Evolutionary conservation across 495 filamentous ascomycete species (phyloP).

Genomic region (Neurospora pannonica): DNA sequence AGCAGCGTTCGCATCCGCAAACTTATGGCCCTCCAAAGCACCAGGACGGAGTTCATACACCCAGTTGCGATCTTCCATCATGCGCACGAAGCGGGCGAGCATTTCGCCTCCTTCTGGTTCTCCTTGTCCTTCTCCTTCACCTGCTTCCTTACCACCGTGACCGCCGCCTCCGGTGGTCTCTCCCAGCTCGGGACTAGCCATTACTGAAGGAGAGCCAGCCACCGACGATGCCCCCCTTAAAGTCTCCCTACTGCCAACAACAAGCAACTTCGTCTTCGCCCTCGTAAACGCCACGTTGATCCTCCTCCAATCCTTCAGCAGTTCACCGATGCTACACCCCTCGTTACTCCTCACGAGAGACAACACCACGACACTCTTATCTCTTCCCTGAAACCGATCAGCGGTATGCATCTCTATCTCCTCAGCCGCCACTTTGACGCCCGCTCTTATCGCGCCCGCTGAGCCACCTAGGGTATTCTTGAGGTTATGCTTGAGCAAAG

Average conservation of each 20-base stretch:
- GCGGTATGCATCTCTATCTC: conserved; percentile 87
- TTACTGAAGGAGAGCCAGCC: background rate
- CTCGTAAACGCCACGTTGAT: conserved; percentile 95
- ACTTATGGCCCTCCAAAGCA: conserved; percentile 59
- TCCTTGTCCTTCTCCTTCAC: conserved; percentile 24
- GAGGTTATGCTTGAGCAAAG: conserved; percentile 37
- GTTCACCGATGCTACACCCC: conserved; percentile 67
- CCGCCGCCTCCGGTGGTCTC: too few relatives aligned
- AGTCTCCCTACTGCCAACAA: conserved; percentile 72
- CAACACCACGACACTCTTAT: conserved; percentile 86
- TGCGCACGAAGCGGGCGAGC: conserved; percentile 58
- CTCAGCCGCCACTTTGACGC: conserved; percentile 9
- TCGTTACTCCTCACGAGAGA: conserved; percentile 81
- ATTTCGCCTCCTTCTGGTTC: conserved; percentile 40
- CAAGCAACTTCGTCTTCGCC: conserved; percentile 79
- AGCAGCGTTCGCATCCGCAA: conserved; percentile 38
- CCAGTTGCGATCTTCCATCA: conserved; percentile 70
- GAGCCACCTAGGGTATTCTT: conserved; percentile 12
- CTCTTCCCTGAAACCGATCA: conserved; percentile 90
- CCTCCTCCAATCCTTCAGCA: conserved; percentile 82
- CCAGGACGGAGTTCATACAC: conserved; percentile 56
- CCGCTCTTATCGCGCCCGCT: background rate
- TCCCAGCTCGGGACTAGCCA: conserved; percentile 12
- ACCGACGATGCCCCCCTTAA: conserved; percentile 34
- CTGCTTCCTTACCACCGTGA: background rate